A percentile compares a stretch with the other conserved stretches of the same genome.
These are phyloP conservation scores for Epichloe brachyelytri DNA, from an alignment of 2,329 filamentous ascomycete genomes.

Conservation along the genomic window DNA sequence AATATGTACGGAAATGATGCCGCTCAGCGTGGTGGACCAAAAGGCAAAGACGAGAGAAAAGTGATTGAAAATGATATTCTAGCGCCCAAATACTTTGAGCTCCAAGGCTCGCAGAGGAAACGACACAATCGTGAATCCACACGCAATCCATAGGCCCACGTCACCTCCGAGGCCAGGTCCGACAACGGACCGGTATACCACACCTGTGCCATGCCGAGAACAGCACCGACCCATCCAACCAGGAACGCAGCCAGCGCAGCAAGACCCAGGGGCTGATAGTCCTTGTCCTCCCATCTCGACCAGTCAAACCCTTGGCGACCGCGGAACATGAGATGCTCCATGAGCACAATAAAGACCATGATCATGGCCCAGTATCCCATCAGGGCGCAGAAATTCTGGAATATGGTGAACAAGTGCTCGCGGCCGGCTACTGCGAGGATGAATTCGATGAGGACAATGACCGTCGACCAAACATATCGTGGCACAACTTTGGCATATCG, in stretches of 20 bases:
- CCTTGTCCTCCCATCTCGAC: slow-evolving; percentile 32
- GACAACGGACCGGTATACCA: slow-evolving; percentile 49
- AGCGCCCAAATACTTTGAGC: slow-evolving; percentile 15
- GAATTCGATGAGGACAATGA: slow-evolving; percentile 41
- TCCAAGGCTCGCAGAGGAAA: slow-evolving; percentile 18
- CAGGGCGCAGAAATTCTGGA: slow-evolving; percentile 39
- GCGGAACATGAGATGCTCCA: slow-evolving; percentile 32
- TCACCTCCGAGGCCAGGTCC: slow-evolving; percentile 33
- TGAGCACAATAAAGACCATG: slow-evolving; percentile 33
- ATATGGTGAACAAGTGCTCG: slow-evolving; percentile 37
- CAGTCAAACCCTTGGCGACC: slow-evolving; percentile 28
- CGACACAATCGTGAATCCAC: slow-evolving; percentile 46
- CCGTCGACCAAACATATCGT: slow-evolving; percentile 39
- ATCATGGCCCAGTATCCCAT: slow-evolving; percentile 44
- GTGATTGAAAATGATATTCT: not conserved
- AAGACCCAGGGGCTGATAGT: slow-evolving; percentile 28
- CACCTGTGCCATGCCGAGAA: slow-evolving; percentile 44
- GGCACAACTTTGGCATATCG: slow-evolving; percentile 39
- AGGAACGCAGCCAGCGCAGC: slow-evolving; percentile 32
- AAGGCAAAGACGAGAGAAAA: not conserved
- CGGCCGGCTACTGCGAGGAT: slow-evolving; percentile 42
- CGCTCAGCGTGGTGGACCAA: not conserved
- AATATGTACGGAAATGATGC: too few species aligned
- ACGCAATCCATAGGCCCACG: slow-evolving; percentile 43
- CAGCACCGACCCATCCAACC: slow-evolving; percentile 34